Percentiles rank a stretch among this genome's conserved stretches.
Evolutionary conservation across 139 green algal species (phyloP).

Genomic region (Auxenochlorella pyrenoidosa): DNA sequence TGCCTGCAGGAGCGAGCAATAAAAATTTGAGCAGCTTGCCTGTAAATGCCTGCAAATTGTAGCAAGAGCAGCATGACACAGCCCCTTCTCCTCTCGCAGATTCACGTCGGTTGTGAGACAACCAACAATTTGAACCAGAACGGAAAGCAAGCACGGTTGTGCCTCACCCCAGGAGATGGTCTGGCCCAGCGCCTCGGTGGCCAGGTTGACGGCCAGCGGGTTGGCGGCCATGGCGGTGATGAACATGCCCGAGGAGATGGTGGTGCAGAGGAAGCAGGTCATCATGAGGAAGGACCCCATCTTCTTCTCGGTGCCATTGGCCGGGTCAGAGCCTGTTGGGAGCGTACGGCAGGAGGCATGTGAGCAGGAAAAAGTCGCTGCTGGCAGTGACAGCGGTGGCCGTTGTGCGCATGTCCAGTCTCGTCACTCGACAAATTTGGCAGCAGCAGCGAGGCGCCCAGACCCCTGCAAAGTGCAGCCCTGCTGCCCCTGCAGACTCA

Average conservation of each 20-base stretch:
- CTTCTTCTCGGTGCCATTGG: conserved; percentile 94
- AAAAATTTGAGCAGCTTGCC: too few species aligned
- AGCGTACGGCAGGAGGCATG: not conserved
- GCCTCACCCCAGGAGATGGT: conserved; percentile 88
- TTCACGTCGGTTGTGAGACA: too few species aligned
- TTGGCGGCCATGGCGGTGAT: conserved; percentile 99
- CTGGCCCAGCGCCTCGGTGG: conserved; percentile 79
- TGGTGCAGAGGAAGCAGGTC: conserved; percentile 95
- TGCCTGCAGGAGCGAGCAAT: conserved; percentile 15
- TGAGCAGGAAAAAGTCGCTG: not conserved
- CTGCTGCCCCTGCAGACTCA: not conserved
- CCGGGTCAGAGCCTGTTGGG: conserved; percentile 72
- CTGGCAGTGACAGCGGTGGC: too few species aligned
- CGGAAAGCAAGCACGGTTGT: too few species aligned
- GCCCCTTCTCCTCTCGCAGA: too few species aligned
- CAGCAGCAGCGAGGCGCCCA: too few species aligned
- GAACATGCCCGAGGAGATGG: conserved; percentile 96
- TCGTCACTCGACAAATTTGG: too few species aligned
- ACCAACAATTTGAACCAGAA: too few species aligned
- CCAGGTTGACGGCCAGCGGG: conserved; percentile 97
- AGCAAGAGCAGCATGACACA: not conserved
- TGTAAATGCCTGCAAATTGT: too few species aligned
- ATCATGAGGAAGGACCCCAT: conserved; percentile 99
- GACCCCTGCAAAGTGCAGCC: too few species aligned
- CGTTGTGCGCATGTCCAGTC: too few species aligned